A percentile compares a stretch with the other conserved stretches of the same genome.
These are phyloP conservation scores for Acrocalymma vagum DNA, from an alignment of 2,329 filamentous ascomycete species.

Conservation along the genomic window DNA sequence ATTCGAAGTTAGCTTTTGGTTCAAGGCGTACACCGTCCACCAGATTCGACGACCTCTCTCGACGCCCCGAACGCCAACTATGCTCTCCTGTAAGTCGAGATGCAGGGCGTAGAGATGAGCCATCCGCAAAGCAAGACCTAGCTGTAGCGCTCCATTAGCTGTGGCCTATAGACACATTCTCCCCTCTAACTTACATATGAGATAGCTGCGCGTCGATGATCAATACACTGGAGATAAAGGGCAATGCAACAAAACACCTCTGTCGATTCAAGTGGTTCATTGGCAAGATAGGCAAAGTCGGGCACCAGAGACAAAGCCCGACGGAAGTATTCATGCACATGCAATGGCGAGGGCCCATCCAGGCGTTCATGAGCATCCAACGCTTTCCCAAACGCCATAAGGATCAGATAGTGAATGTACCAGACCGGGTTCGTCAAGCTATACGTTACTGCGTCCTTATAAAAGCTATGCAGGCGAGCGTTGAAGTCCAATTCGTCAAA, in stretches of 20 bases:
- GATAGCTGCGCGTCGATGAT: constrained; percentile 57
- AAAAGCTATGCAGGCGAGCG: constrained; percentile 52
- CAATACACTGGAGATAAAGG: constrained; percentile 62
- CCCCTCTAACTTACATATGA: constrained; percentile 48
- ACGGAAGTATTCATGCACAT: constrained; percentile 75
- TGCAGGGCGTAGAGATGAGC: constrained; percentile 62
- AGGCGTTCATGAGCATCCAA: constrained; percentile 57
- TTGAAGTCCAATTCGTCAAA: constrained; percentile 64
- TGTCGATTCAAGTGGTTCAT: constrained; percentile 55
- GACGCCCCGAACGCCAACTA: constrained; percentile 51
- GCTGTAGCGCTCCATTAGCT: constrained; percentile 39
- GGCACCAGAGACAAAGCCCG: constrained; percentile 66
- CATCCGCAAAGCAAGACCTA: constrained; percentile 62
- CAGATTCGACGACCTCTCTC: constrained; percentile 60
- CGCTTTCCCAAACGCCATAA: constrained; percentile 65
- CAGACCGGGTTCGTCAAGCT: no score
- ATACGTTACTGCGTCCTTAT: constrained; percentile 37
- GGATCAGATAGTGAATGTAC: constrained; percentile 63
- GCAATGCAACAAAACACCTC: constrained; percentile 63
- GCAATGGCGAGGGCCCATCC: constrained; percentile 56
- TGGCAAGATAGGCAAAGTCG: constrained; percentile 51
- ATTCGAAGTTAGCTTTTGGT: constrained; percentile 64
- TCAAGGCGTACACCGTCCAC: constrained; percentile 64
- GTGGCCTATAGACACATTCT: not conserved
- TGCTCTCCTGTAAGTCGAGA: constrained; percentile 57